Base-by-base conservation (phyloP, 768 basidiomycete genomes). In the Panaeolus papilionaceus region DNA sequence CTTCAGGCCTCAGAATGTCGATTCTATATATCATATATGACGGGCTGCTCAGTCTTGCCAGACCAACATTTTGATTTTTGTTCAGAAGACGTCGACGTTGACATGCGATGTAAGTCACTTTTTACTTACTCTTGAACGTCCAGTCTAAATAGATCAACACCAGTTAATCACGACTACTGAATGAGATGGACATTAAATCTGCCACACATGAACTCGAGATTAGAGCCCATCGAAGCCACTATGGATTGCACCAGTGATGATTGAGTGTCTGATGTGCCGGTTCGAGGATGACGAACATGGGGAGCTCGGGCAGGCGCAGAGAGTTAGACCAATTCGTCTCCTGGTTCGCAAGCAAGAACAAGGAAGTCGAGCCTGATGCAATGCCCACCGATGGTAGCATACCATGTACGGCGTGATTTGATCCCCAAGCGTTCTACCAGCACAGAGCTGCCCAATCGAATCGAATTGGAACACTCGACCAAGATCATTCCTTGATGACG, bases 331-430 rank as follows among this genome's bases (percentile, higher is more conserved):
- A 28, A 58, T 37, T 58, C 28, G 54, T 28, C 14, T 58, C 2
- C 4, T 58, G 54, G 54, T 33, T 58, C 54, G 54, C n/a, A 28
- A 20, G 5, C 4, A 28, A 18, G 33, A 1, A 37, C 37, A 16
- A n/a, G 8, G 28, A 16, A 58, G 14, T 58, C 7, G 54, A 58
- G 33, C 54, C 28, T 23, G 47, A 4, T 49, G 54, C 6, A 58
- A 33, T 54, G 51, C 2, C 26, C 14, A 54, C 5, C 28, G 51
- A 54, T 54, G 51, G 14, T 58, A 58, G 54, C 28, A 58, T 58
- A 58, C 54, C 54, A 58, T 58, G 54, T 33, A 58, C 11, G 54
- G 33, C 11, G 54, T 33, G 54, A 58, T 58, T 58, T 58, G 54
- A 58, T 58, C 9, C 54, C 10, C 54, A 58, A 58, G 54, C 28